Conservation (phyloP, 257 asterid species). For the Mentha longifolia region DNA sequence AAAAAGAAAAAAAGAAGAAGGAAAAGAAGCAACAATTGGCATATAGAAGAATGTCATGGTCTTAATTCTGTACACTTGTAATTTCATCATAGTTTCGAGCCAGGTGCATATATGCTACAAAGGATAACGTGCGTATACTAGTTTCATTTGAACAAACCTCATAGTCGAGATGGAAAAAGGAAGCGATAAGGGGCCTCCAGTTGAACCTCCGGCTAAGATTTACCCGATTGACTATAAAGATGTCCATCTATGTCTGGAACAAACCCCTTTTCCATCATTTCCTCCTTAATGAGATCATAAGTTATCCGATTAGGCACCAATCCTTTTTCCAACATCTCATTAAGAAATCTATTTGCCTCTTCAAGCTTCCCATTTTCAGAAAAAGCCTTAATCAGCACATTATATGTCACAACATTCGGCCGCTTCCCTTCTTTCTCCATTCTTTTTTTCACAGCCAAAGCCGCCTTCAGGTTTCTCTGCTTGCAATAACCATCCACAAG, state of each 20-base stretch:
- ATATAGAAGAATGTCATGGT: not conserved
- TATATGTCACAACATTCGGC: slow-evolving; percentile 78
- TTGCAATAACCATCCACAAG: slow-evolving; percentile 57
- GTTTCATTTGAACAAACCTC: slow-evolving; percentile 5
- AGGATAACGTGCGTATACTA: not conserved
- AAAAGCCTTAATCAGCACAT: slow-evolving; percentile 75
- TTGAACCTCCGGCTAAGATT: slow-evolving; percentile 28
- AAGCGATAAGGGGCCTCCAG: not conserved
- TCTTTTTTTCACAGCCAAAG: slow-evolving; percentile 69
- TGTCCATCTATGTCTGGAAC: slow-evolving; percentile 87
- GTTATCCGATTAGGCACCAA: slow-evolving; percentile 72
- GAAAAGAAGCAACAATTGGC: not conserved
- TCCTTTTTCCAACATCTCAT: slow-evolving; percentile 96
- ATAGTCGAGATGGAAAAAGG: too few species aligned
- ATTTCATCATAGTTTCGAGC: not conserved
- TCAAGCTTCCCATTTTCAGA: slow-evolving; percentile 64
- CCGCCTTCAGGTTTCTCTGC: slow-evolving; percentile 63
- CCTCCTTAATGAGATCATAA: slow-evolving; percentile 72
- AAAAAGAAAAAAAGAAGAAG: not conserved
- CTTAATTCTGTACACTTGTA: not conserved
- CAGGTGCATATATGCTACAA: slow-evolving; percentile 9
- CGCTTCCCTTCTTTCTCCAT: slow-evolving; percentile 85
- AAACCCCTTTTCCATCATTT: slow-evolving; percentile 88
- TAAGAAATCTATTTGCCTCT: slow-evolving; percentile 69
- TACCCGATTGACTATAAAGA: slow-evolving; percentile 51